These are phyloP conservation scores for Pseudogymnoascus sp. DNA, from an alignment of 2,329 filamentous ascomycete species.

Conservation along the genomic window DNA sequence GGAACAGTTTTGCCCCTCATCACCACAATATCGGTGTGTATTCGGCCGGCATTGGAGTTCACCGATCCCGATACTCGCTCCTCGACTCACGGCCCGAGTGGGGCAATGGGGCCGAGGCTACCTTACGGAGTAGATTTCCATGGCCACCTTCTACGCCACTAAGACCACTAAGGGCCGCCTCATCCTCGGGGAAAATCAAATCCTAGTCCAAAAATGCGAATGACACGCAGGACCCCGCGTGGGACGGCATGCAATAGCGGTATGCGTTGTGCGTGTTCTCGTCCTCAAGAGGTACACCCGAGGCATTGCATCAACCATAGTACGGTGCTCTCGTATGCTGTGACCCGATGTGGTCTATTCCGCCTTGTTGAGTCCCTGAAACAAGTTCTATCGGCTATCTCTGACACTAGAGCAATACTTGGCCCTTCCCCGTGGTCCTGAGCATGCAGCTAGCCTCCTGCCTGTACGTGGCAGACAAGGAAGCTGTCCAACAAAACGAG, in stretches of 20 bases:
- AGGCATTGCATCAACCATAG: neutral
- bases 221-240: neutral
- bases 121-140: neutral
- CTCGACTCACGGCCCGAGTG: neutral
- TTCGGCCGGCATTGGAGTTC: neutral
- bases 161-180: neutral
- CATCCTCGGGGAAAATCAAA: neutral
- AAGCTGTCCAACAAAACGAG: neutral
- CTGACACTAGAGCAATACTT: neutral
- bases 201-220: neutral
- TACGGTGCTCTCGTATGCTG: neutral
- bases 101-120: neutral
- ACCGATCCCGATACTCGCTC: neutral
- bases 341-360: neutral
- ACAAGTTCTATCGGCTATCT: neutral
- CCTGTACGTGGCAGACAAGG: neutral
- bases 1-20: neutral
- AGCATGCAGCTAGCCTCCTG: neutral
- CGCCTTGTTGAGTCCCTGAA: neutral
- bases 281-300: neutral
- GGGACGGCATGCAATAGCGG: neutral
- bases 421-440: neutral
- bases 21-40: neutral
- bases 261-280: conserved; percentile 1
- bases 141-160: neutral